phyloP scores from a whole-genome alignment of 192 early-diverging fungal species.

The Tieghemiomyces parasiticus region DNA sequence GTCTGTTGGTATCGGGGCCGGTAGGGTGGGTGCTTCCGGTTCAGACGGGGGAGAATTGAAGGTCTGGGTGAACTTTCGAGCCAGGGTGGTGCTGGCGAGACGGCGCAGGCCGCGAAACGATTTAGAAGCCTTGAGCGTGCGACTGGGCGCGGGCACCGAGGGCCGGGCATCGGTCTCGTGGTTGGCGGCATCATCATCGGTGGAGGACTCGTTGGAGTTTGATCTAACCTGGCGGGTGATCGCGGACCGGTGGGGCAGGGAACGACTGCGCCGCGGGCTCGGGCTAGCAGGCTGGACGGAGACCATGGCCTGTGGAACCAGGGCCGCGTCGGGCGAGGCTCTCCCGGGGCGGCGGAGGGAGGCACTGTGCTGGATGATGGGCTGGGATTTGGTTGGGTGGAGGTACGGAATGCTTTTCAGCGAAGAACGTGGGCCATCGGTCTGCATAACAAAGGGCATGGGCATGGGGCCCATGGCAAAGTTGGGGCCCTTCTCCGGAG shows the following conservation, averaged over 20 bases:
- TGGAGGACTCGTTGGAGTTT: neutral
- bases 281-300: neutral
- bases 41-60: too few relatives aligned
- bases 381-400: neutral
- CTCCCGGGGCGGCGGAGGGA: neutral
- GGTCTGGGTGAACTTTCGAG: neutral
- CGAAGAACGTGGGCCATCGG: neutral
- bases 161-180: neutral
- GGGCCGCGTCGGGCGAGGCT: neutral
- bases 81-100: neutral
- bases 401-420: slow-evolving; percentile 6
- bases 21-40: too few relatives aligned
- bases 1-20: too few relatives aligned
- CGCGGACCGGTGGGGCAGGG: neutral
- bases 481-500: neutral
- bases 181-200: neutral
- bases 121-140: slow-evolving; percentile 4
- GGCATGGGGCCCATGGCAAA: neutral
- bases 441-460: neutral
- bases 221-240: neutral
- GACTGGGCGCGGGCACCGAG: neutral
- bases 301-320: neutral
- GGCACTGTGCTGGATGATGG: neutral
- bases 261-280: slow-evolving; percentile 3
- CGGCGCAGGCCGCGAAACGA: slow-evolving; percentile 4